A percentile compares a stretch with the other conserved stretches of the same genome.
Evolutionary conservation across 768 basidiomycete genomes (phyloP).

Genomic region (Mycena alexandri): DNA sequence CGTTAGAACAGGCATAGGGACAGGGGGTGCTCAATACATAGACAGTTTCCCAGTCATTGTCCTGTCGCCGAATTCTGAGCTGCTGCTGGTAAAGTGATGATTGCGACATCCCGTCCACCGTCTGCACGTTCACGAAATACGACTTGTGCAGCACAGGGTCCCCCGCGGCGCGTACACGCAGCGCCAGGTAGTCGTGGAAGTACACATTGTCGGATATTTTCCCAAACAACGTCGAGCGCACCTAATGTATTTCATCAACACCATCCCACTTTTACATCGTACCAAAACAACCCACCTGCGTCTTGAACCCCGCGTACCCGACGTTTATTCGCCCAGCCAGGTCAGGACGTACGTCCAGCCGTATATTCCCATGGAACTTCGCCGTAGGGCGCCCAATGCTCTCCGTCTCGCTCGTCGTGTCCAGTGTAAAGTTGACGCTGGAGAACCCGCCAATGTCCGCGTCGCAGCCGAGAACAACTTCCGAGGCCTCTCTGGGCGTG

Average conservation of each 20-base stretch:
- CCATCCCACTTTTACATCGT: constrained; percentile 16
- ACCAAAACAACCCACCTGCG: constrained; percentile 64
- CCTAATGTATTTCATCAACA: constrained; percentile 53
- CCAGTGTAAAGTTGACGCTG: constrained; percentile 81
- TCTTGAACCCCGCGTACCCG: constrained; percentile 94
- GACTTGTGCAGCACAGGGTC: constrained; percentile 81
- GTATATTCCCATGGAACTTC: constrained; percentile 87
- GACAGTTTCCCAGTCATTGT: constrained; percentile 84
- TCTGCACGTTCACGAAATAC: constrained; percentile 96
- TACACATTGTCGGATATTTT: constrained; percentile 88
- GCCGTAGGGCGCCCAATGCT: constrained; percentile 65
- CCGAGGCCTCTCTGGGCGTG: constrained; percentile 64
- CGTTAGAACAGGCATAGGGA: constrained; percentile 27
- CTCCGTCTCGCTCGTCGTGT: constrained; percentile 61
- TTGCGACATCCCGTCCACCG: constrained; percentile 76
- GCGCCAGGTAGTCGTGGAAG: constrained; percentile 81
- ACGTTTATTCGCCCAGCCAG: constrained; percentile 77
- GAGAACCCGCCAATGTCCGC: constrained; percentile 89
- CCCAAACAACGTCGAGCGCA: constrained; percentile 88
- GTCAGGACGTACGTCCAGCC: constrained; percentile 74
- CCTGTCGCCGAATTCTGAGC: constrained; percentile 78
- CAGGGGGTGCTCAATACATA: constrained; percentile 63
- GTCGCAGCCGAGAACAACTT: constrained; percentile 88
- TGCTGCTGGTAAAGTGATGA: constrained; percentile 97
- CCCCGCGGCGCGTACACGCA: constrained; percentile 84